Conservation (phyloP, 805 yeast species). For the Candida ipomoeae region DNA sequence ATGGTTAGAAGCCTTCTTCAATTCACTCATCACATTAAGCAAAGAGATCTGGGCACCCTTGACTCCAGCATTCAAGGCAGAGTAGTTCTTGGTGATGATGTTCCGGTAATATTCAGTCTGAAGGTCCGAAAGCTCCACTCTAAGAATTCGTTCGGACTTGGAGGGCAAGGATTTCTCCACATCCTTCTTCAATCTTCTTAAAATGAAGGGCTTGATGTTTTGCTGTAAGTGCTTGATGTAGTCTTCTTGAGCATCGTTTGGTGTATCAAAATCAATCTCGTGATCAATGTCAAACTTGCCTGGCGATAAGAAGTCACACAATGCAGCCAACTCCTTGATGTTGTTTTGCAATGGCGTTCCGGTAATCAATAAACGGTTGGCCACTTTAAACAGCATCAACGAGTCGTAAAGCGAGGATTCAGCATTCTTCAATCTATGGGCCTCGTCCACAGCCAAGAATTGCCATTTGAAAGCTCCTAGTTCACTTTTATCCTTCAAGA, state of each 20-base stretch:
- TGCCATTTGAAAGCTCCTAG: constrained; percentile 90
- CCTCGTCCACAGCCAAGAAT: constrained; percentile 96
- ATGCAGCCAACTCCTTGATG: constrained; percentile 90
- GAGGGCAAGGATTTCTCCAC: constrained; percentile 96
- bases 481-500: constrained; percentile 79
- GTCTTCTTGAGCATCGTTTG: constrained; percentile 79
- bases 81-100: constrained; percentile 84
- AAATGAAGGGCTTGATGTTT: constrained; percentile 84
- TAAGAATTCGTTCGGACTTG: constrained; percentile 87
- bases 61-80: constrained; percentile 84
- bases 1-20: constrained; percentile 95
- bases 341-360: constrained; percentile 98
- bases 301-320: constrained; percentile 94
- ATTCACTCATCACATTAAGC: constrained; percentile 88
- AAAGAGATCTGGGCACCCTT: constrained; percentile 74
- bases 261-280: constrained; percentile 91
- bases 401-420: constrained; percentile 92
- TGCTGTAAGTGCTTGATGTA: constrained; percentile 83
- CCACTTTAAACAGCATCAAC: constrained; percentile 71
- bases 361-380: constrained; percentile 84
- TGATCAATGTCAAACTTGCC: constrained; percentile 86
- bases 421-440: constrained; percentile 92
- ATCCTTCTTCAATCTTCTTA: constrained; percentile 92
- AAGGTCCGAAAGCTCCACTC: constrained; percentile 91
- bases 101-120: constrained; percentile 95